These are phyloP conservation scores for Osmozyma mogii DNA, from an alignment of 805 yeast species.

Conservation along the genomic window DNA sequence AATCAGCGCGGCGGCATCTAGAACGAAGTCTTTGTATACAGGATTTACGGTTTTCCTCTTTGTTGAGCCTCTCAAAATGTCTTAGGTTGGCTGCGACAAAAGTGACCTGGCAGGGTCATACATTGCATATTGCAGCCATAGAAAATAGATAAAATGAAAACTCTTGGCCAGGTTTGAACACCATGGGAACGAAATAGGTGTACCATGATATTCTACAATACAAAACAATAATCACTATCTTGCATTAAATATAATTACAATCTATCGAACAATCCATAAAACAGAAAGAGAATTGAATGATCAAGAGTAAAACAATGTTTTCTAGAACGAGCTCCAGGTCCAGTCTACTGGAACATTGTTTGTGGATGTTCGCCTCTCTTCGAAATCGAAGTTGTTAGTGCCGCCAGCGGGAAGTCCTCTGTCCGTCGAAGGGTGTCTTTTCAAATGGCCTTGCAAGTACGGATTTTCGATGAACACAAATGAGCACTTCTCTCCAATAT, in stretches of 20 bases:
- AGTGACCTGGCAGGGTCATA: too few species aligned
- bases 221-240: too few species aligned
- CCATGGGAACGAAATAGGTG: too few species aligned
- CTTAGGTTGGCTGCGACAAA: too few species aligned
- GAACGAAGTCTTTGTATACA: too few species aligned
- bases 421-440: constrained; percentile 1
- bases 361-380: constrained; percentile 6
- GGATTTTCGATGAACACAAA: constrained; percentile 28
- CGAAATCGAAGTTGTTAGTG: background rate
- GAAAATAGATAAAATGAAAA: background rate
- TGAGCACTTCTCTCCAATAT: constrained; percentile 11
- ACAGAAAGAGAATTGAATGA: background rate
- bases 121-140: too few species aligned
- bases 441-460: constrained; percentile 8
- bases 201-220: too few species aligned
- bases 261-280: background rate
- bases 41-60: too few species aligned
- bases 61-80: too few species aligned
- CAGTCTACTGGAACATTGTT: constrained; percentile 27
- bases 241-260: background rate
- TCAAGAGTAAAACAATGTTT: background rate
- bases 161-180: background rate
- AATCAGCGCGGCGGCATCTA: too few species aligned
- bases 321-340: constrained; percentile 46
- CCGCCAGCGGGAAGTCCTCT: constrained; percentile 1